Percentiles rank a stretch among this genome's conserved stretches.
Evolutionary conservation across 768 basidiomycete genomes (phyloP).

Genomic region (Boletus pseudopeckii): DNA sequence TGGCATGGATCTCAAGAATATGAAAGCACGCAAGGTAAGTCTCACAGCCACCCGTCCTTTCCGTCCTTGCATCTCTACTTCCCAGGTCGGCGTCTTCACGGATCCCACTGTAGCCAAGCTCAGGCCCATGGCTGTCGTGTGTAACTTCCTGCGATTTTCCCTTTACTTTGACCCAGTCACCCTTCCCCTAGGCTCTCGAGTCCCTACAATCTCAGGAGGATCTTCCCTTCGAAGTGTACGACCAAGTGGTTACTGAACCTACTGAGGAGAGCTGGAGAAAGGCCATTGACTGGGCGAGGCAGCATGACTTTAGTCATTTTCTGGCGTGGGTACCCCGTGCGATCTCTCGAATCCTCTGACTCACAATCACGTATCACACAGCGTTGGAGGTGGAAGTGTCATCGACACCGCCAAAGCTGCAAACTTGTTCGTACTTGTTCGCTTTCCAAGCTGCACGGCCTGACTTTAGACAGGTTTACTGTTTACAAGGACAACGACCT

Average conservation of each 20-base stretch:
- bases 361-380: conserved; percentile 25
- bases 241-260: conserved; percentile 82
- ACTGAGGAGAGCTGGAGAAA: conserved; percentile 87
- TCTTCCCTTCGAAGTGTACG: conserved; percentile 78
- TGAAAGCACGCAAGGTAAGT: conserved; percentile 78
- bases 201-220: conserved; percentile 76
- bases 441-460: background rate
- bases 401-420: conserved; percentile 97
- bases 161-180: background rate
- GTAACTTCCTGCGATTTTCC: conserved; percentile 21
- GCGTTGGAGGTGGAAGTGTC: conserved; percentile 90
- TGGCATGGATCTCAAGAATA: conserved; percentile 92
- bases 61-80: conserved; percentile 4
- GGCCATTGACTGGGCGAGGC: conserved; percentile 84
- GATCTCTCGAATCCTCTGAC: background rate
- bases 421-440: conserved; percentile 61
- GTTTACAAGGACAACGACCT: conserved; percentile 91
- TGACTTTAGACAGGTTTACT: conserved; percentile 54
- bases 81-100: conserved; percentile 89
- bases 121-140: conserved; percentile 75
- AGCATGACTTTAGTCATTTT: conserved; percentile 91
- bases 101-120: conserved; percentile 83
- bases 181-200: conserved; percentile 55
- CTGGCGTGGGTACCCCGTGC: conserved; percentile 59
- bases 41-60: background rate